Evolutionary conservation across 495 filamentous ascomycete genomes (phyloP).

Genomic region (Bacidia rubella): DNA sequence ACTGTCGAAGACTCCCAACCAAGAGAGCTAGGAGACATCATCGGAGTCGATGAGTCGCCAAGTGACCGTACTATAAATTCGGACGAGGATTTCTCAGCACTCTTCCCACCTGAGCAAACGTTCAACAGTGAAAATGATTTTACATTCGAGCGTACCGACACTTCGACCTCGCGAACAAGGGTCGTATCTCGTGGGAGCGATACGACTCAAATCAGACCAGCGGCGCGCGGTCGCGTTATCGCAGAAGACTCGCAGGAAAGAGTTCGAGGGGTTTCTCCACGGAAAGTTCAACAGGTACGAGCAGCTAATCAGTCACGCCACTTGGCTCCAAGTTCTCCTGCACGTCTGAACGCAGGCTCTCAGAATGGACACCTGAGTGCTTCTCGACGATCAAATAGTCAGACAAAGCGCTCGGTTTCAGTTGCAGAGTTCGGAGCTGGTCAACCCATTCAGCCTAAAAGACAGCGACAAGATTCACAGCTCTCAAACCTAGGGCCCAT

Average conservation of each 20-base stretch:
- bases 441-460: neutral
- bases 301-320: neutral
- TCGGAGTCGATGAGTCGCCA: neutral
- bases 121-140: neutral
- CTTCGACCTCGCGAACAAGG: neutral
- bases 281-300: neutral
- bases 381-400: neutral
- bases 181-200: neutral
- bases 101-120: neutral
- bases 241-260: neutral
- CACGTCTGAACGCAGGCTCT: neutral
- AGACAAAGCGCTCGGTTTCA: constrained; percentile 4
- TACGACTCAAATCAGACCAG: neutral
- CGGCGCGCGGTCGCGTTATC: neutral
- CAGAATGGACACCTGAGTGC: neutral
- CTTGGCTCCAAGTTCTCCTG: neutral
- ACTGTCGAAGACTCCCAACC: neutral
- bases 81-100: neutral
- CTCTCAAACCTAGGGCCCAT: constrained; percentile 3
- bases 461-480: neutral
- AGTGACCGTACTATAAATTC: neutral
- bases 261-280: no score
- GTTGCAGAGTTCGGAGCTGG: constrained; percentile 6
- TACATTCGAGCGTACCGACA: neutral
- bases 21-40: neutral